Evolutionary conservation across 2,329 filamentous ascomycete species (phyloP).

Genomic region (Chaetomiaceae sp.): DNA sequence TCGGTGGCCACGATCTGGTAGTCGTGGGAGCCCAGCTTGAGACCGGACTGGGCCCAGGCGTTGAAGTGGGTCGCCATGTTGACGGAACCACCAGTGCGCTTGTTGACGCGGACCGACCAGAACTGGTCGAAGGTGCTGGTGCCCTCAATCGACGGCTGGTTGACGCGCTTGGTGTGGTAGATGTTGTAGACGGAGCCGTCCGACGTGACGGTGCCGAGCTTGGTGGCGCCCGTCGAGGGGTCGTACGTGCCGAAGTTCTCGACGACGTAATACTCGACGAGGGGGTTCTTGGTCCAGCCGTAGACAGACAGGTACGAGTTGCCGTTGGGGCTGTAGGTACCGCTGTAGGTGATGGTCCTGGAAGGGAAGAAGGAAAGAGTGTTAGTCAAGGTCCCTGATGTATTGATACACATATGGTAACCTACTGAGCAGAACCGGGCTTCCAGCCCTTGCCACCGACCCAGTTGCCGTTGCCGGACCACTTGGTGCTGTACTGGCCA

Average conservation of each 20-base stretch:
- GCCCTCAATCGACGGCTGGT: constrained; percentile 44
- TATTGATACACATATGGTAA: background rate
- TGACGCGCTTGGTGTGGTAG: constrained; percentile 33
- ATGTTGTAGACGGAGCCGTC: constrained; percentile 36
- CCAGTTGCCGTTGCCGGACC: constrained; percentile 45
- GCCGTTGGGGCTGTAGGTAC: constrained; percentile 42
- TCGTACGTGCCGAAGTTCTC: constrained; percentile 42
- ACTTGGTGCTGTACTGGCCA: constrained; percentile 46
- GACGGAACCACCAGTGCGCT: constrained; percentile 47
- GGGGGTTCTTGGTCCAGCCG: constrained; percentile 32
- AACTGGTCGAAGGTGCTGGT: constrained; percentile 47
- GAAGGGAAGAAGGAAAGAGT: no score
- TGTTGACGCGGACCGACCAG: constrained; percentile 45
- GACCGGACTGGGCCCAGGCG: constrained; percentile 44
- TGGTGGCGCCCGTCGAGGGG: constrained; percentile 33
- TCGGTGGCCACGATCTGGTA: constrained; percentile 52
- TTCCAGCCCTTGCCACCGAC: constrained; percentile 49
- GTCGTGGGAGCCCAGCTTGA: constrained; percentile 44
- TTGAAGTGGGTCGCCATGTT: constrained; percentile 48
- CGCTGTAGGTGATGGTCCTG: constrained; percentile 47
- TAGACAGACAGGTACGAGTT: constrained; percentile 45
- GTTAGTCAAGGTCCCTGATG: background rate
- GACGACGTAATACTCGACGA: constrained; percentile 33
- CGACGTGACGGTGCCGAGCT: constrained; percentile 30
- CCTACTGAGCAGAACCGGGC: constrained; percentile 33